phyloP scores from a whole-genome alignment of 805 yeast genomes.

The Saturnispora quitensis region DNA sequence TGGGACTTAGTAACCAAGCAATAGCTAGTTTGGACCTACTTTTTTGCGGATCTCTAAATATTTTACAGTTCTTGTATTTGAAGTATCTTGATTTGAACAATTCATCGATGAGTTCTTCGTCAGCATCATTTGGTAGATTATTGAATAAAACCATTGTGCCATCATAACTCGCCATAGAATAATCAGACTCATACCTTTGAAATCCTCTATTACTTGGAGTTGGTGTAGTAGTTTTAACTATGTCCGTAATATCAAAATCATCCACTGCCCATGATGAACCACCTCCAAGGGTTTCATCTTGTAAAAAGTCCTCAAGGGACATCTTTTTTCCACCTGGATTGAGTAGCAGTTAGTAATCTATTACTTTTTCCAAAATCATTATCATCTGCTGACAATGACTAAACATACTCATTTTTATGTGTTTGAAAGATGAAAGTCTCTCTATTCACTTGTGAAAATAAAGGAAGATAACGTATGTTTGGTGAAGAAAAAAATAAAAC shows the following conservation, averaged over 20 bases:
- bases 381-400: not conserved
- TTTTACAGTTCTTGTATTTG: slow-evolving; percentile 46
- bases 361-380: not conserved
- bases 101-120: slow-evolving; percentile 44
- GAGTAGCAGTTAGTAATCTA: slow-evolving; percentile 1
- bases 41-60: slow-evolving; percentile 33
- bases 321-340: slow-evolving; percentile 29
- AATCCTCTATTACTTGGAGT: not conserved
- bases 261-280: slow-evolving; percentile 50
- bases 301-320: slow-evolving; percentile 38
- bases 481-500: not conserved
- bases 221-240: slow-evolving; percentile 35
- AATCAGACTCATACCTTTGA: not conserved
- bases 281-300: slow-evolving; percentile 37
- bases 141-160: slow-evolving; percentile 38
- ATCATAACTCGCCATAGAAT: slow-evolving; percentile 24
- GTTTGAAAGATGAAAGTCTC: not conserved
- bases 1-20: slow-evolving; percentile 44
- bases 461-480: not conserved
- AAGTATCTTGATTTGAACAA: slow-evolving; percentile 56
- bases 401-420: not conserved
- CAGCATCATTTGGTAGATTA: slow-evolving; percentile 48
- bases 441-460: not conserved
- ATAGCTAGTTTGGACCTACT: slow-evolving; percentile 49
- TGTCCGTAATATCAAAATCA: slow-evolving; percentile 55